Evolutionary conservation across 345 rosid genomes (phyloP).

Genomic region (Noccaea bulbosa): DNA sequence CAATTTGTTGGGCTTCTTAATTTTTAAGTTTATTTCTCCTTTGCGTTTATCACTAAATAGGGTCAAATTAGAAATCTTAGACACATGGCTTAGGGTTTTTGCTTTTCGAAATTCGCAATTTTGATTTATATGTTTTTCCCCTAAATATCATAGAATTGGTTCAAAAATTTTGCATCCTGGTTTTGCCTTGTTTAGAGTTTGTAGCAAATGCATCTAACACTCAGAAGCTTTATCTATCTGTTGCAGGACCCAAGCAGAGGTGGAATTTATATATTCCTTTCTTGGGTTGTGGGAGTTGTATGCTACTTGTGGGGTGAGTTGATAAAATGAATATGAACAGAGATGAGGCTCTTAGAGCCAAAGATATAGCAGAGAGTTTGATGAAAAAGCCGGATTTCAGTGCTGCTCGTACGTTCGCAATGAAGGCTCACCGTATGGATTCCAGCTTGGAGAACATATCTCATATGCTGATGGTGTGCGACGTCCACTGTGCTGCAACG

Average conservation of each 20-base stretch:
- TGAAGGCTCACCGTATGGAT: conserved; percentile 70
- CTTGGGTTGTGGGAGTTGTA: background rate
- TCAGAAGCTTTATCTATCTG: background rate
- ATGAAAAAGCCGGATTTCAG: conserved; percentile 66
- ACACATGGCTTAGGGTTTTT: conserved; percentile 31
- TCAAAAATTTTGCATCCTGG: background rate
- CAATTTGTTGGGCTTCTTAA: background rate
- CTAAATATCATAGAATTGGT: background rate
- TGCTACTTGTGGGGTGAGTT: conserved; percentile 27
- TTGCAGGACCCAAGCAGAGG: conserved; percentile 27
- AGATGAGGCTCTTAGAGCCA: conserved; percentile 92
- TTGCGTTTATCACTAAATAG: no score
- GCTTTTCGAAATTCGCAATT: background rate
- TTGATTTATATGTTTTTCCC: background rate
- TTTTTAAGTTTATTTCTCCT: background rate
- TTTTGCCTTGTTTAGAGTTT: background rate
- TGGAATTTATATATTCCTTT: background rate
- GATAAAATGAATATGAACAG: conserved; percentile 73
- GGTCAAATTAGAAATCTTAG: no score
- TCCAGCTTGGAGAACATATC: conserved; percentile 65
- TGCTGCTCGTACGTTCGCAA: conserved; percentile 65
- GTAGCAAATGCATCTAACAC: background rate
- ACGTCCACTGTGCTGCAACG: conserved; percentile 81
- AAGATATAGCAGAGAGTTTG: conserved; percentile 64
- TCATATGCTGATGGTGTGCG: conserved; percentile 85